A percentile compares a stretch with the other conserved stretches of the same genome.
Evolutionary conservation across 2,329 filamentous ascomycete species (phyloP).

Genomic region (Aureobasidium lini): DNA sequence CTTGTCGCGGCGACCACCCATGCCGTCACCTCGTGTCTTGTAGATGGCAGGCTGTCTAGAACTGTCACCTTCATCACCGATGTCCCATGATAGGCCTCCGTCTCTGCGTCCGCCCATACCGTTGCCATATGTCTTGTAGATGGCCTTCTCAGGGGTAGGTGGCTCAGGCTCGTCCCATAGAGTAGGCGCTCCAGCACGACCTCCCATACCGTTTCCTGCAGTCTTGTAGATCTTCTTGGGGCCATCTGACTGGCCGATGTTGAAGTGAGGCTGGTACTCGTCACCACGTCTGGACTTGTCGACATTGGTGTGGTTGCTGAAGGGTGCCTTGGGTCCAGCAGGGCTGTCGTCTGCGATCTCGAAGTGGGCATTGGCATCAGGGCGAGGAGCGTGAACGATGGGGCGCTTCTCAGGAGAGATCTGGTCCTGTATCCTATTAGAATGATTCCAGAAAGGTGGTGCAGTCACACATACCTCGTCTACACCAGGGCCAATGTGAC

Average conservation of each 20-base stretch:
- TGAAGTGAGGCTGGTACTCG: conserved; percentile 72
- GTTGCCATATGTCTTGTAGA: conserved; percentile 31
- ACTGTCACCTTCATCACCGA: conserved; percentile 16
- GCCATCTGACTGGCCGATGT: conserved; percentile 55
- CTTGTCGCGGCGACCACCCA: conserved; percentile 39
- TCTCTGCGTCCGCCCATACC: conserved; percentile 51
- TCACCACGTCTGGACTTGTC: conserved; percentile 67
- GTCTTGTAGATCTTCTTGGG: conserved; percentile 31
- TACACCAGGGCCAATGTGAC: conserved; percentile 69
- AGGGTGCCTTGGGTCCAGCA: conserved; percentile 30
- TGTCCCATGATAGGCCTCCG: conserved; percentile 4
- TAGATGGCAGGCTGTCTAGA: conserved; percentile 25
- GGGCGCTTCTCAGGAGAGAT: conserved; percentile 53
- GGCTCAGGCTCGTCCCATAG: conserved; percentile 44
- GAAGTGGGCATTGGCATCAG: conserved; percentile 76
- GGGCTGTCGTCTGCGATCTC: conserved; percentile 69
- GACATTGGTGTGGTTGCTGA: conserved; percentile 24
- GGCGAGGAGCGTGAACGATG: conserved; percentile 60
- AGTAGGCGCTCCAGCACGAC: conserved; percentile 45
- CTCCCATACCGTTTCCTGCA: conserved; percentile 53
- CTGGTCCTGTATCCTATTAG: conserved; percentile 39
- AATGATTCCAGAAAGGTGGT: conserved; percentile 12
- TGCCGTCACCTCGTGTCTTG: conserved; percentile 42
- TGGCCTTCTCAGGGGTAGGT: conserved; percentile 18
- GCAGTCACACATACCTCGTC: conserved; percentile 43